Percentiles rank a stretch among this genome's conserved stretches.
Conservation (phyloP, 805 yeast genomes). For the Candida insectorum region DNA sequence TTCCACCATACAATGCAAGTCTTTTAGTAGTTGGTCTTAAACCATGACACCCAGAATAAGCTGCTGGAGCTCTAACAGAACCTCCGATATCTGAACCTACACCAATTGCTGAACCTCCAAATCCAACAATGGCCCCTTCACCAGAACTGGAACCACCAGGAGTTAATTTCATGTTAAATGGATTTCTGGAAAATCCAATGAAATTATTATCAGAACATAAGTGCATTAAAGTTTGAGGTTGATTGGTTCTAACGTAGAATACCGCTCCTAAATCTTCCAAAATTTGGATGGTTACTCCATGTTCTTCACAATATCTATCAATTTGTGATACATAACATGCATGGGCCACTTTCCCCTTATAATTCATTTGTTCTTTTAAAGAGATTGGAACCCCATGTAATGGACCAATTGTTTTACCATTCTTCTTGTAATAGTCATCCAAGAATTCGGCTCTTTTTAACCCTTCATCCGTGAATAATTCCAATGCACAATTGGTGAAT, state of each 20-base stretch:
- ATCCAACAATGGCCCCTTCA: constrained; percentile 40
- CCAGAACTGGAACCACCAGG: constrained; percentile 46
- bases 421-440: constrained; percentile 46
- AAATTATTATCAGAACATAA: constrained; percentile 39
- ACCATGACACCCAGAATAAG: constrained; percentile 39
- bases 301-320: constrained; percentile 25
- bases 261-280: constrained; percentile 42
- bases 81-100: constrained; percentile 46
- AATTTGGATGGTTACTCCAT: constrained; percentile 27
- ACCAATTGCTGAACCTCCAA: constrained; percentile 40
- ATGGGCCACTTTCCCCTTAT: constrained; percentile 32
- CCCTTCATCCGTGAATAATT: constrained; percentile 55
- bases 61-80: constrained; percentile 43
- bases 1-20: constrained; percentile 37
- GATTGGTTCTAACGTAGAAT: constrained; percentile 41
- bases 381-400: constrained; percentile 68
- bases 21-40: constrained; percentile 42
- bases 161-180: constrained; percentile 35
- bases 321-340: constrained; percentile 37
- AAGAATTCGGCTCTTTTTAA: constrained; percentile 50
- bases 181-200: constrained; percentile 36
- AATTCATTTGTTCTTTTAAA: constrained; percentile 48
- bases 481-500: constrained; percentile 42
- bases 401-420: constrained; percentile 55
- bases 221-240: constrained; percentile 46